Evolutionary conservation across 768 basidiomycete genomes (phyloP), one percentile per base, ranked within the genome.

Genomic region (Coprinopsis sp.): DNA sequence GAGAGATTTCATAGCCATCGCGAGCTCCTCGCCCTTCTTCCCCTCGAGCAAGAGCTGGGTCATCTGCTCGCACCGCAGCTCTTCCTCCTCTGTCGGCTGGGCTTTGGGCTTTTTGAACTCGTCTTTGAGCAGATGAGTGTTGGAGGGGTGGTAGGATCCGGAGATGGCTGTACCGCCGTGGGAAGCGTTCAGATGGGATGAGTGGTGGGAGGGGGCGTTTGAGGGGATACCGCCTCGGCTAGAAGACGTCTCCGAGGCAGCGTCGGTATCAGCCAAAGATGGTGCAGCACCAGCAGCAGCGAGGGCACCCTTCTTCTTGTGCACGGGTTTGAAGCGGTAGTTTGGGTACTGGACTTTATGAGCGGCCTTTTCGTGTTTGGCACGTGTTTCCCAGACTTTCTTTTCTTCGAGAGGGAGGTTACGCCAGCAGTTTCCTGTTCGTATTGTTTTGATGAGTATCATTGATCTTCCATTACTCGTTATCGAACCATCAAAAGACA

Each of bases 401-500:
- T 84, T 86, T 62, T 90, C 84, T 13, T 82, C 77, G 14, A 79
- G 72, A 0, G 85, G 82, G 3, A 90, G 76, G 0, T 79, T 62
- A 21, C 81, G 76, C 87, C 87, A 90, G 58, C 84, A 86, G 56
- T 82, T 79, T 36, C 87, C 87, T 69, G 68, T 28, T 6, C 54
- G 57, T 24, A 31, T n/a, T n/a, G n/a, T n/a, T n/a, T n/a, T n/a
- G n/a, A n/a, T n/a, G n/a, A n/a, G n/a, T n/a, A n/a, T n/a, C n/a
- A 31, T 31, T n/a, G n/a, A 31, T 31, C 8, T 31, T 8, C n/a
- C 30, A 31, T 8, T 31, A 8, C 30, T n/a, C 8, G 10, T 8
- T 31, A n/a, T 31, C 30, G n/a, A 8, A n/a, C 30, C n/a, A 37
- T 52, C 74, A 52, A 30, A 39, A 24, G 10, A 23, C 50, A 33